These are phyloP conservation scores for Rosa chinensis DNA, from an alignment of 306 rosid genomes.

Conservation along the genomic window DNA sequence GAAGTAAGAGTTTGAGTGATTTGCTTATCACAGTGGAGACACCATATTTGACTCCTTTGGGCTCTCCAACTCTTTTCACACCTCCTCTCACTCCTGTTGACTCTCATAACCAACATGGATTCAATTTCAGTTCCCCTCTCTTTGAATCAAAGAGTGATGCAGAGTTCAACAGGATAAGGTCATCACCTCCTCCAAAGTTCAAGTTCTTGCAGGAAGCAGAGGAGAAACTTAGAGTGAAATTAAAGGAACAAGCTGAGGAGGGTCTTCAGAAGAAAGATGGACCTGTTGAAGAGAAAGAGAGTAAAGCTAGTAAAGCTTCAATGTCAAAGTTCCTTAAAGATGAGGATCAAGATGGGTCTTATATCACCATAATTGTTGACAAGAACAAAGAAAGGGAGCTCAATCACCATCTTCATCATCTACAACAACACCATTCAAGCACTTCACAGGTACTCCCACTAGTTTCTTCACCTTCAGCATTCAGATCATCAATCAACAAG, in stretches of 20 bases:
- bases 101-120: slow-evolving; percentile 50
- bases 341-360: slow-evolving; percentile 54
- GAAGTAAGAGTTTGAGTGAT: slow-evolving; percentile 77
- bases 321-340: slow-evolving; percentile 35
- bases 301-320: slow-evolving; percentile 3
- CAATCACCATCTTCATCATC: slow-evolving; percentile 38
- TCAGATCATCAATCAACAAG: slow-evolving; percentile 46
- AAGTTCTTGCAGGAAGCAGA: slow-evolving; percentile 93
- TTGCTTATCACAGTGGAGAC: slow-evolving; percentile 70
- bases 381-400: slow-evolving; percentile 48
- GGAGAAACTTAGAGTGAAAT: slow-evolving; percentile 69
- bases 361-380: slow-evolving; percentile 61
- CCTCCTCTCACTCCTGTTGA: slow-evolving; percentile 73
- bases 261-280: slow-evolving; percentile 14
- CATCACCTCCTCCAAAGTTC: slow-evolving; percentile 97
- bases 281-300: slow-evolving; percentile 10
- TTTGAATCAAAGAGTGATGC: slow-evolving; percentile 80
- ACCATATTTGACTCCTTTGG: slow-evolving; percentile 79
- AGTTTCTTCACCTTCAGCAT: slow-evolving; percentile 57
- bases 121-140: slow-evolving; percentile 66
- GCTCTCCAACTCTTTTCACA: slow-evolving; percentile 78
- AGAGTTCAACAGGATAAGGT: slow-evolving; percentile 75
- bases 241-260: slow-evolving; percentile 45
- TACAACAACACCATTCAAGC: slow-evolving; percentile 56
- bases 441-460: slow-evolving; percentile 75